Evolutionary conservation across 768 basidiomycete genomes (phyloP).

Genomic region (Thelephora aurantiotincta): DNA sequence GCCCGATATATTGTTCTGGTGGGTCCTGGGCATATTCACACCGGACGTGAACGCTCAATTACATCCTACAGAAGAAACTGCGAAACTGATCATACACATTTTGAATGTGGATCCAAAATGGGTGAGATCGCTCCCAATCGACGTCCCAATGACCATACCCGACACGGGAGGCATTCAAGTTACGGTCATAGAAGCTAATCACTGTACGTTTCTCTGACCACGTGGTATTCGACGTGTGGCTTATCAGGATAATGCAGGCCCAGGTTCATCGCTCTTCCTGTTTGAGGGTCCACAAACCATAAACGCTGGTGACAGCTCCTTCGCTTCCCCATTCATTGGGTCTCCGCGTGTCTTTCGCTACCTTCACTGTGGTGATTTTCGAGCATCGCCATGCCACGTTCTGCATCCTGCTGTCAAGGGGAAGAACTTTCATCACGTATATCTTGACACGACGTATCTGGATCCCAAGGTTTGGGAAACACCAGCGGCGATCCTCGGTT

Average conservation of each 20-base stretch:
- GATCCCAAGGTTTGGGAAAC: constrained; percentile 48
- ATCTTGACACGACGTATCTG: constrained; percentile 93
- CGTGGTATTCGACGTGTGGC: neutral
- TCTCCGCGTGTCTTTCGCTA: constrained; percentile 66
- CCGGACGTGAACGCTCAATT: neutral
- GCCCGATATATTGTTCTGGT: constrained; percentile 91
- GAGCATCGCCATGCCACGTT: constrained; percentile 80
- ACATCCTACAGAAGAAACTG: constrained; percentile 53
- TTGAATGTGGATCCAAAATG: constrained; percentile 79
- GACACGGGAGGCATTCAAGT: constrained; percentile 77
- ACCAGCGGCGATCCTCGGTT: neutral
- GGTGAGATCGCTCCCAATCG: constrained; percentile 79
- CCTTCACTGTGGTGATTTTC: constrained; percentile 90
- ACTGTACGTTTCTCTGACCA: constrained; percentile 38
- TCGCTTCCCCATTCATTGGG: constrained; percentile 59
- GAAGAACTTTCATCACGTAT: constrained; percentile 75
- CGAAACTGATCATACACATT: constrained; percentile 85
- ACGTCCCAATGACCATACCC: constrained; percentile 60
- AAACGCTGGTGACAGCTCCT: constrained; percentile 74
- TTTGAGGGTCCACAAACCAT: constrained; percentile 88
- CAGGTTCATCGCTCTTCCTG: constrained; percentile 87
- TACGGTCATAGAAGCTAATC: constrained; percentile 95
- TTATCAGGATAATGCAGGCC: constrained; percentile 22
- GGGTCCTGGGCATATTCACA: constrained; percentile 2
- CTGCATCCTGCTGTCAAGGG: constrained; percentile 73